Conservation (phyloP, 495 filamentous ascomycete genomes). For the Penicillium pulvis region DNA sequence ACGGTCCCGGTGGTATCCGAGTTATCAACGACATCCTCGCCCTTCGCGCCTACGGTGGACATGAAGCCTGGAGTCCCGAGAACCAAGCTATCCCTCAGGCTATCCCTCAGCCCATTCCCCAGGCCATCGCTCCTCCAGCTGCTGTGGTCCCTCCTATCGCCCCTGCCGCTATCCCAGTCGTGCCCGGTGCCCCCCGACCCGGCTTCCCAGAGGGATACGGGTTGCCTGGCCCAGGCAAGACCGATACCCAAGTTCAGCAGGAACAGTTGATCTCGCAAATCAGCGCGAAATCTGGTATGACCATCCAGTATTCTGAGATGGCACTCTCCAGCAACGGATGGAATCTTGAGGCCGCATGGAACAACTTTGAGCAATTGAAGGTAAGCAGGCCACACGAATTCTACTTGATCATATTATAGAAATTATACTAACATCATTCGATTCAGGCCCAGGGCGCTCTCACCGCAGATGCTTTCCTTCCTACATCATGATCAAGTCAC, state of each 20-base stretch:
- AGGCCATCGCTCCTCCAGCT: constrained; percentile 23
- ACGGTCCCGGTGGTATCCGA: constrained; percentile 60
- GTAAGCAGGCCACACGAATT: constrained; percentile 23
- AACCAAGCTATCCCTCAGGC: constrained; percentile 33
- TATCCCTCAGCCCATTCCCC: constrained; percentile 24
- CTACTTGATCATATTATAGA: background rate
- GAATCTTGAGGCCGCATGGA: constrained; percentile 69
- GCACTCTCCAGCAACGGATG: constrained; percentile 72
- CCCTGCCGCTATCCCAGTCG: constrained; percentile 9
- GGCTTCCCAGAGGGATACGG: constrained; percentile 45
- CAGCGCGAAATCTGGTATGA: constrained; percentile 71
- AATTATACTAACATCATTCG: constrained; percentile 17
- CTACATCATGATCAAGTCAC: constrained; percentile 18
- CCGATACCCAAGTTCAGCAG: constrained; percentile 50
- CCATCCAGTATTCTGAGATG: constrained; percentile 66
- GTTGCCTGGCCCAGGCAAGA: constrained; percentile 40
- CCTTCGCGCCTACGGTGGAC: constrained; percentile 66
- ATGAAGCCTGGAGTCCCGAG: constrained; percentile 58
- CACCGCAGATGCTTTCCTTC: constrained; percentile 42
- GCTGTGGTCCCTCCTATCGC: constrained; percentile 14
- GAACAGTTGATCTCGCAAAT: constrained; percentile 67
- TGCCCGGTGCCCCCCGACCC: constrained; percentile 17
- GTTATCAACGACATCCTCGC: constrained; percentile 81
- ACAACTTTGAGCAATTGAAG: constrained; percentile 63
- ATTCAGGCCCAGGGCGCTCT: constrained; percentile 42